Evolutionary conservation across 2,329 filamentous ascomycete genomes (phyloP), one percentile per base, ranked within the genome.

Genomic region (Cladophialophora bantiana): DNA sequence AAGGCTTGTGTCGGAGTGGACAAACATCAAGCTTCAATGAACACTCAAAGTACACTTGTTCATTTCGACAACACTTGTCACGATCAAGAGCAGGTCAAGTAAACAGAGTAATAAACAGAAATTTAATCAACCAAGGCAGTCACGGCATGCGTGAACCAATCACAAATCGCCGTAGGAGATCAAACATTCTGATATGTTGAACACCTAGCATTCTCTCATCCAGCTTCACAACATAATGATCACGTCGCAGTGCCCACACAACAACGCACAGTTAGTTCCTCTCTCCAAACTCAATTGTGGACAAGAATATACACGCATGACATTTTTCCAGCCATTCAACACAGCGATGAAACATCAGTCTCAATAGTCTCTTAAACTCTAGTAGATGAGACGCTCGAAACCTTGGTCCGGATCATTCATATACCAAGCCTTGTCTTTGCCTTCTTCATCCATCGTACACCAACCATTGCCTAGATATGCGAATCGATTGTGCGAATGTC

Each of bases 401-500:
- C 38, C 38, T 42, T 36, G 59, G 35, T 61, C 45, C 40, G 59
- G 59, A 34, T 53, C 36, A 53, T 61, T 26, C 59, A 50, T 52
- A 36, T 61, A 61, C 40, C 7, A 69, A 52, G 40, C 69, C 66
- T 26, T 70, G 68, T 38, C 62, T 55, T 61, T 61, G 40, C 59
- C 59, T n/a, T 61, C 45, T 31, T 31, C 40, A 32, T 50, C 59
- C 59, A 50, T 61, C 20, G 59, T 61, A 15, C 38, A 40, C 9
- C 20, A 53, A 6, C 62, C 62, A 36, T 65, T 61, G 13, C 75
- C 76, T 40, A 77, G 55, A 62, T 71, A 77, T 31, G 71, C 74
- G 72, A 74, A 77, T 59, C 57, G 58, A 32, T 73, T 70, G 18
- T 78, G 77, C 9, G 55, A 50, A 58, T 20, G 65, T 56, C 2